Percentiles rank a stretch among this genome's conserved stretches.
phyloP scores from a whole-genome alignment of 305 asterid genomes.

The Solanum hybrid region DNA sequence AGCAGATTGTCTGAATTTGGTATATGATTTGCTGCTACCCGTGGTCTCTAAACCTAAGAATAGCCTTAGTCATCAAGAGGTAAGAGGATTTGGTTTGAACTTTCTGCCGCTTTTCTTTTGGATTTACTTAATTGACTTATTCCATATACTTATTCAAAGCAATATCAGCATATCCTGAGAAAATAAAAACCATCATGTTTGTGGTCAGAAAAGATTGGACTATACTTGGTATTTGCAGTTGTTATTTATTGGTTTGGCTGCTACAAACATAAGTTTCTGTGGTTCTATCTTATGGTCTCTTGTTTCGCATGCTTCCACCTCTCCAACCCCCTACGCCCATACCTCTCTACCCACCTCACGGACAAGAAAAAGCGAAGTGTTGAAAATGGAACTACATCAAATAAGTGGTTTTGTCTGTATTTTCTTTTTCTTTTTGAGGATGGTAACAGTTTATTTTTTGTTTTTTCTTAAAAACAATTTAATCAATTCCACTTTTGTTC shows the following conservation, averaged over 20 bases:
- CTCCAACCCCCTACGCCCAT: not conserved
- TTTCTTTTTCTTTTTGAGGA: not conserved
- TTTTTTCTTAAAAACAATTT: not conserved
- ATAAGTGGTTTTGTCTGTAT: not conserved
- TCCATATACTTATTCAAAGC: not conserved
- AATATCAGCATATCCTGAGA: not conserved
- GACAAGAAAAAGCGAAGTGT: not conserved
- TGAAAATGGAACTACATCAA: not conserved
- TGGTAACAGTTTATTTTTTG: not conserved
- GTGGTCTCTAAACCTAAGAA: constrained; percentile 51
- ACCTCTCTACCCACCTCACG: not conserved
- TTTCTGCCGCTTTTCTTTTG: not conserved
- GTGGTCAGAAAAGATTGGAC: not conserved
- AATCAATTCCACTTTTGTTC: not conserved
- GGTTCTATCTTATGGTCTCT: not conserved
- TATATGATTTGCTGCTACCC: constrained; percentile 73
- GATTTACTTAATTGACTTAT: not conserved
- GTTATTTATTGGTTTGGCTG: not conserved
- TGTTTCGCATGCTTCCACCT: not conserved
- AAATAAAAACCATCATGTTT: not conserved
- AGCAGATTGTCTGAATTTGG: constrained; percentile 74
- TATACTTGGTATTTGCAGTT: not conserved
- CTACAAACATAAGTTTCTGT: not conserved
- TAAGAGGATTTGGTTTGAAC: constrained; percentile 18
- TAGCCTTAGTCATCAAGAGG: constrained; percentile 93